A percentile compares a stretch with the other conserved stretches of the same genome.
These are phyloP conservation scores for Phytophthora cactorum DNA, from an alignment of 352 stramenopile genomes.

Conservation along the genomic window DNA sequence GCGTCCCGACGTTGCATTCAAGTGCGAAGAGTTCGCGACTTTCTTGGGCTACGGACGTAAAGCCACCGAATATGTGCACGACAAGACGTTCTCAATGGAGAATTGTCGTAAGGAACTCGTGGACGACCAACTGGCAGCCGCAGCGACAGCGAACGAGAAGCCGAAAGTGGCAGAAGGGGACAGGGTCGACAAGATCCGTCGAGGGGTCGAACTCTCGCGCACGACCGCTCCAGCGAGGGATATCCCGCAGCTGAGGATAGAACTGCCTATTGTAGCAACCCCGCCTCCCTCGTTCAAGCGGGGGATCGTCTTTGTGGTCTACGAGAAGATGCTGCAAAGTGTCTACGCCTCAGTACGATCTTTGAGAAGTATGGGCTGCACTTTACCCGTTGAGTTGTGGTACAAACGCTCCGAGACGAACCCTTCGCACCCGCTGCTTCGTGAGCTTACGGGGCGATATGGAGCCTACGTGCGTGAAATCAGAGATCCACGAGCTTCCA, in stretches of 20 bases:
- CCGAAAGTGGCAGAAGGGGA: slow-evolving; percentile 1
- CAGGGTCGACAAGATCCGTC: slow-evolving; percentile 28
- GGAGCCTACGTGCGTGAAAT: slow-evolving; percentile 71
- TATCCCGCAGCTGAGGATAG: slow-evolving; percentile 13
- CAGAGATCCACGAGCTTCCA: slow-evolving; percentile 49
- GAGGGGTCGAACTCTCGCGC: slow-evolving; percentile 12
- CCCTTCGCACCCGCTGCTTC: slow-evolving; percentile 52
- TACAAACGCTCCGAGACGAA: slow-evolving; percentile 60
- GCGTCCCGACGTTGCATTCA: slow-evolving; percentile 42
- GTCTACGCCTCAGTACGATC: slow-evolving; percentile 58
- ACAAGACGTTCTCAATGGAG: slow-evolving; percentile 42
- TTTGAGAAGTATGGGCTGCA: slow-evolving; percentile 48
- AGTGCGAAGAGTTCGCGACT: slow-evolving; percentile 48
- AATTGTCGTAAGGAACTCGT: slow-evolving; percentile 34
- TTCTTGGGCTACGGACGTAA: slow-evolving; percentile 49
- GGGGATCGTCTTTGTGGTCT: slow-evolving; percentile 63
- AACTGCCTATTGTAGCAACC: neutral
- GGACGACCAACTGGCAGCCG: slow-evolving; percentile 34
- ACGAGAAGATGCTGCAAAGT: slow-evolving; percentile 55
- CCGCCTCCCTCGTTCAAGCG: slow-evolving; percentile 24
- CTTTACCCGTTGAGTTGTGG: slow-evolving; percentile 74
- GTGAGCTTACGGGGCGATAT: slow-evolving; percentile 40
- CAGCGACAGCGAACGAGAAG: slow-evolving; percentile 11
- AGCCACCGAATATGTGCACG: slow-evolving; percentile 52
- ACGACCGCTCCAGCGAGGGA: slow-evolving; percentile 5